Evolutionary conservation across 148 eudicot genomes (phyloP).

Genomic region (Diospyros lotus): DNA sequence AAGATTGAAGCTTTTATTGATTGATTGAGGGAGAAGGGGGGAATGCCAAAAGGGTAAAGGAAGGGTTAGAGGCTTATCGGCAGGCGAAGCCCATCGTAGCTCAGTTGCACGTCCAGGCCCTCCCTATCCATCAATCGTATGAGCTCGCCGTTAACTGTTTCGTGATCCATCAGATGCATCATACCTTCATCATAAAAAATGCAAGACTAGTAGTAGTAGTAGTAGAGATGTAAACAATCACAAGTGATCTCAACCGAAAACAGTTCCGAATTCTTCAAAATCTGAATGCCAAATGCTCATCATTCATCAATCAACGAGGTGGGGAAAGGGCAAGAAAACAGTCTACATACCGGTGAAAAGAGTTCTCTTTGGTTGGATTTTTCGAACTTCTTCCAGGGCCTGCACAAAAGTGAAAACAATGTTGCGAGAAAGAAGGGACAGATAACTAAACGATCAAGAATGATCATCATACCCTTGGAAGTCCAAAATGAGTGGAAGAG

Average conservation of each 20-base stretch:
- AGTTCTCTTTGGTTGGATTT: slow-evolving; percentile 82
- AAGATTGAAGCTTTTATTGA: no score
- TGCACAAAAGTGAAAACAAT: slow-evolving; percentile 23
- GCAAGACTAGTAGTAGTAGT: slow-evolving; percentile 10
- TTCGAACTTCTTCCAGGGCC: slow-evolving; percentile 93
- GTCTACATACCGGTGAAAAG: slow-evolving; percentile 86
- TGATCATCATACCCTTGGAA: slow-evolving; percentile 60
- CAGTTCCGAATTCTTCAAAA: background rate
- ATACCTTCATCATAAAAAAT: slow-evolving; percentile 46
- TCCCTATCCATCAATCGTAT: slow-evolving; percentile 59
- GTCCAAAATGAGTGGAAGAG: slow-evolving; percentile 98
- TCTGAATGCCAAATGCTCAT: slow-evolving; percentile 2
- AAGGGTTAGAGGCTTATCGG: slow-evolving; percentile 54
- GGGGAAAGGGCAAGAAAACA: background rate
- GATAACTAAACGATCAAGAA: background rate
- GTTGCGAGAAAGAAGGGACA: background rate
- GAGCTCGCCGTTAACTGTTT: slow-evolving; percentile 56
- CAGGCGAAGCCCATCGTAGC: slow-evolving; percentile 89
- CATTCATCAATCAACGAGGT: background rate
- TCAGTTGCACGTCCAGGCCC: slow-evolving; percentile 78
- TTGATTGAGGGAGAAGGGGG: background rate
- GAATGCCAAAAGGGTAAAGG: slow-evolving; percentile 9
- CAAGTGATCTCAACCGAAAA: background rate
- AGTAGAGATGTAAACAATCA: no score
- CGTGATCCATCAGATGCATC: slow-evolving; percentile 99